Percentiles rank a stretch among this genome's conserved stretches.
phyloP scores from a whole-genome alignment of 352 stramenopile species.

The Plasmopara halstedii region DNA sequence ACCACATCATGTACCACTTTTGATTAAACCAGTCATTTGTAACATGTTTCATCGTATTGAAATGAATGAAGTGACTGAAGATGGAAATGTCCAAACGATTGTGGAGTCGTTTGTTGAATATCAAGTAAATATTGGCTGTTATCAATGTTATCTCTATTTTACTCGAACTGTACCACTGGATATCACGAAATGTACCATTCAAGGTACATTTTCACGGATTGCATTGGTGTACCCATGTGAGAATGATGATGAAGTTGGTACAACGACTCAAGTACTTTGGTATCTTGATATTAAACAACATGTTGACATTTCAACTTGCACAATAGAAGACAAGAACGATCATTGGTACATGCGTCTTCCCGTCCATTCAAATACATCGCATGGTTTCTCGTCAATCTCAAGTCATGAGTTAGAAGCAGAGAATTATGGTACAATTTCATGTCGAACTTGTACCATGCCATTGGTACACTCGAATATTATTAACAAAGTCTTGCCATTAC shows the following conservation, averaged over 20 bases:
- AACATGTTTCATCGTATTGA: too few relatives aligned
- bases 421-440: slow-evolving; percentile 38
- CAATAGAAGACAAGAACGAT: slow-evolving; percentile 33
- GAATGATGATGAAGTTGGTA: not conserved
- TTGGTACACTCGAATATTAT: slow-evolving; percentile 8
- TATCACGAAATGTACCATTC: slow-evolving; percentile 20
- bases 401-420: slow-evolving; percentile 30
- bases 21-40: too few relatives aligned
- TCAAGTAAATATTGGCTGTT: slow-evolving; percentile 76
- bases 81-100: slow-evolving; percentile 10
- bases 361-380: too few relatives aligned
- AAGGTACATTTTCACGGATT: slow-evolving; percentile 32
- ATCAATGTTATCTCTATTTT: slow-evolving; percentile 59
- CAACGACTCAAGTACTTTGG: slow-evolving; percentile 34
- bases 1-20: too few relatives aligned
- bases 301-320: slow-evolving; percentile 35
- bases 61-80: not conserved
- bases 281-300: slow-evolving; percentile 45
- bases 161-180: slow-evolving; percentile 6
- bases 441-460: slow-evolving; percentile 17
- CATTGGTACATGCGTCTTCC: slow-evolving; percentile 62
- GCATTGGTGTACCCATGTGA: slow-evolving; percentile 15
- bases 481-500: slow-evolving; percentile 60
- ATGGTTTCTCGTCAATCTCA: slow-evolving; percentile 47
- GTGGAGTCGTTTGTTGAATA: slow-evolving; percentile 52